A percentile compares a stretch with the other conserved stretches of the same genome.
Conservation (phyloP, 2,329 filamentous ascomycete species). For the Cordyceps farinosa region DNA sequence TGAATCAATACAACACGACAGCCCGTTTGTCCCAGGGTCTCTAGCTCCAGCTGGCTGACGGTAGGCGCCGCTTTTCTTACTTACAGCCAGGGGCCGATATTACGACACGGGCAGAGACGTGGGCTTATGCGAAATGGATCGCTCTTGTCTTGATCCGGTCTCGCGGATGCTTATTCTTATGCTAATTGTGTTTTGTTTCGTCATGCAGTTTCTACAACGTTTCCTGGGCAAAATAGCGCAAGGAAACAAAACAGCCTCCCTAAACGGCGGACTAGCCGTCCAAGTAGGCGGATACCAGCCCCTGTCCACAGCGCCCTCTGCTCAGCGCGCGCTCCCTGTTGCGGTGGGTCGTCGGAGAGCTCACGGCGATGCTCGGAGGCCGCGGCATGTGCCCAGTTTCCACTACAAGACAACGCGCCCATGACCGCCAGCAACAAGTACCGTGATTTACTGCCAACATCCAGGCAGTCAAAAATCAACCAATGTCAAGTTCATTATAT, state of each 20-base stretch:
- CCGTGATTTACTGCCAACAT: neutral
- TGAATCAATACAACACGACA: neutral
- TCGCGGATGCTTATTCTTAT: neutral
- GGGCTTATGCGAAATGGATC: slow-evolving; percentile 9
- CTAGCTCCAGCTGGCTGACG: slow-evolving; percentile 11
- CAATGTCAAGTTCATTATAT: neutral
- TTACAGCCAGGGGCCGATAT: slow-evolving; percentile 8
- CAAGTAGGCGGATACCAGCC: neutral
- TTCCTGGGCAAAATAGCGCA: neutral
- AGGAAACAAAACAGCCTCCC: neutral
- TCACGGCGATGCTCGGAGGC: slow-evolving; percentile 14
- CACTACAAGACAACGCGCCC: neutral
- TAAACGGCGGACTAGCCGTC: neutral
- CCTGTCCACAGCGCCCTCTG: neutral
- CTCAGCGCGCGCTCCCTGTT: neutral
- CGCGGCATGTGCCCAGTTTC: neutral
- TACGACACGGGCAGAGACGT: slow-evolving; percentile 7
- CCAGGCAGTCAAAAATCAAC: neutral
- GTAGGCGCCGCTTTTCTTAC: slow-evolving; percentile 17
- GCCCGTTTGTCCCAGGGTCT: neutral
- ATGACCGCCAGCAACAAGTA: neutral
- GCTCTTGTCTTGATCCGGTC: neutral
- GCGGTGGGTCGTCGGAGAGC: slow-evolving; percentile 11
- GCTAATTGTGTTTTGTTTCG: neutral
- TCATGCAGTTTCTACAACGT: neutral